These are phyloP conservation scores for Akebia trifoliata DNA, from an alignment of 164 flowering plant species.

Conservation along the genomic window DNA sequence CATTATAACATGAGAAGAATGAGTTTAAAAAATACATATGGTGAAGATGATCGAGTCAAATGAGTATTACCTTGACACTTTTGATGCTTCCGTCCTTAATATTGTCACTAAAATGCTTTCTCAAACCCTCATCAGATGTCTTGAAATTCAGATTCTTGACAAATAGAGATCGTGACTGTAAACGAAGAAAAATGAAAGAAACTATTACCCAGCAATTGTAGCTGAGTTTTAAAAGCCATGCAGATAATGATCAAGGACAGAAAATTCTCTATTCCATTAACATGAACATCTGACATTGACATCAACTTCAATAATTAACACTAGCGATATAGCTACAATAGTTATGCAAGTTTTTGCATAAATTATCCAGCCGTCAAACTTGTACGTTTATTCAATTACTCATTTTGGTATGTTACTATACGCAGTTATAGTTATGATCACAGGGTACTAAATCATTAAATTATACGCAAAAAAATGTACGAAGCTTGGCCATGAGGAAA, in stretches of 20 bases:
- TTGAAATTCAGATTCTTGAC: constrained; percentile 90
- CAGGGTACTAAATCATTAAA: no score
- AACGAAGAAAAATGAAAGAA: constrained; percentile 5
- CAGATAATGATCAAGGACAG: neutral
- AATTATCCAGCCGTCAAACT: neutral
- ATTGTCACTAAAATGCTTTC: constrained; percentile 57
- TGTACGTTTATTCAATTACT: neutral
- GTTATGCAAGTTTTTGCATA: no score
- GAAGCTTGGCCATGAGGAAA: no score
- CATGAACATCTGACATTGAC: neutral
- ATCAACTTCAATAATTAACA: constrained; percentile 2
- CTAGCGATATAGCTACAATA: neutral
- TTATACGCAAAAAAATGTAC: no score
- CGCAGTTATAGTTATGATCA: no score
- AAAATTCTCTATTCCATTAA: neutral
- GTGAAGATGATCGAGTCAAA: neutral
- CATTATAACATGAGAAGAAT: constrained; percentile 8
- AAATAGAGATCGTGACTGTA: constrained; percentile 81
- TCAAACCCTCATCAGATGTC: constrained; percentile 69
- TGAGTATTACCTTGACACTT: constrained; percentile 66
- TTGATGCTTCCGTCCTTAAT: constrained; percentile 61
- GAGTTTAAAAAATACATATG: neutral
- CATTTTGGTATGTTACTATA: no score
- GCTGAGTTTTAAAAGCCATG: neutral
- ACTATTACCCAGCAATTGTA: constrained; percentile 2